Conservation (phyloP, 2,329 filamentous ascomycete genomes). For the Hirsutella thompsonii region DNA sequence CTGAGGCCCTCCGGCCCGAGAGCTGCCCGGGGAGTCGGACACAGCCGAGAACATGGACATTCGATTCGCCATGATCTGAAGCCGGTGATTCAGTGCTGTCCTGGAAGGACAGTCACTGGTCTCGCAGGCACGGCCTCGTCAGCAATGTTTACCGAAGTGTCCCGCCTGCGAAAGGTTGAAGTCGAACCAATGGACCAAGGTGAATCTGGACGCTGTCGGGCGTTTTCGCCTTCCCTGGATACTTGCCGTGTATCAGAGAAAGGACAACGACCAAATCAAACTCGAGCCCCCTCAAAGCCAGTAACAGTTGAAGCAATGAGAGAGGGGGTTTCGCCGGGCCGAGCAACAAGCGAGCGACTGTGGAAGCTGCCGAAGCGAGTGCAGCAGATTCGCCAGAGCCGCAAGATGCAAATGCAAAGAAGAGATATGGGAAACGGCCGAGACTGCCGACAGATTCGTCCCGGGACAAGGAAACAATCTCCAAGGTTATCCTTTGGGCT, state of each 20-base stretch:
- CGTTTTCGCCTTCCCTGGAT: too few relatives aligned
- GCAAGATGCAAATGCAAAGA: conserved; percentile 6
- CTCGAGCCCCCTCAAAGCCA: neutral
- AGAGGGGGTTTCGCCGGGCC: conserved; percentile 1
- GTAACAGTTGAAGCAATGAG: neutral
- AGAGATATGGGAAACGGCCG: conserved; percentile 6
- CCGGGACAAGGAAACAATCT: conserved; percentile 7
- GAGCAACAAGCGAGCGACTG: conserved; percentile 17
- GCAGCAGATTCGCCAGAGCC: conserved; percentile 27
- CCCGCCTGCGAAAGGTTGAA: neutral
- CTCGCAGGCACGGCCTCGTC: neutral
- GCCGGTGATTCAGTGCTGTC: conserved; percentile 10
- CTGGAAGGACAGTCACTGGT: conserved; percentile 23
- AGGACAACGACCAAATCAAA: too few relatives aligned
- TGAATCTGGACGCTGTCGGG: too few relatives aligned
- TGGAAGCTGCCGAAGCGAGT: conserved; percentile 43
- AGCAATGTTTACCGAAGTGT: neutral
- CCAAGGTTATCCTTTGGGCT: conserved; percentile 7
- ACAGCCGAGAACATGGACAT: conserved; percentile 58
- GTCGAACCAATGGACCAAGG: conserved; percentile 2
- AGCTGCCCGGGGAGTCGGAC: conserved; percentile 47
- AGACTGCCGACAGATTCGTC: conserved; percentile 10
- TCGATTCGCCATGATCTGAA: conserved; percentile 44
- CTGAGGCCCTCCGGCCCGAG: conserved; percentile 49
- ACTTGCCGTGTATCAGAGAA: too few relatives aligned